phyloP scores from a whole-genome alignment of 768 basidiomycete genomes.

The Porphyrellus cyaneotinctus region DNA sequence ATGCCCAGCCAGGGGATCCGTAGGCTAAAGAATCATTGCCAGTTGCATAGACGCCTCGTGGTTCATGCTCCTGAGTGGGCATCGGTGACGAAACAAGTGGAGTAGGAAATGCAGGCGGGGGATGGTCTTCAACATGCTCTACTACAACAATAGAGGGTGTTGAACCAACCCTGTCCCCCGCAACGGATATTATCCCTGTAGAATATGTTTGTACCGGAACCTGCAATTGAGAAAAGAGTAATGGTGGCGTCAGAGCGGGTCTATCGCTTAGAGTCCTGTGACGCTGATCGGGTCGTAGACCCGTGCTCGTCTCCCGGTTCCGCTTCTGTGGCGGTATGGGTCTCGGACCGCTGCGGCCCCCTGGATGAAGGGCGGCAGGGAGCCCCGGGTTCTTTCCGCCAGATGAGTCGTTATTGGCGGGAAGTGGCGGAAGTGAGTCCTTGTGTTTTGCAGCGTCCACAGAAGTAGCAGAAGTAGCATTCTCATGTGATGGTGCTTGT shows the following conservation, averaged over 20 bases:
- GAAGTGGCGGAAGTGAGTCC: constrained; percentile 40
- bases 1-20: constrained; percentile 4
- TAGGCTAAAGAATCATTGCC: constrained; percentile 2
- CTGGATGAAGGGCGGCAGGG: constrained; percentile 44
- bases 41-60: background rate
- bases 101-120: constrained; percentile 3
- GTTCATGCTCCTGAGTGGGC: background rate
- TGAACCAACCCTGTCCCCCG: background rate
- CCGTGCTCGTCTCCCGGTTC: constrained; percentile 6
- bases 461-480: constrained; percentile 3
- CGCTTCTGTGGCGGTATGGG: constrained; percentile 18
- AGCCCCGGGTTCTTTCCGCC: constrained; percentile 23
- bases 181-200: background rate
- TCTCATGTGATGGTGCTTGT: constrained; percentile 2
- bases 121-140: constrained; percentile 1
- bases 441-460: constrained; percentile 16
- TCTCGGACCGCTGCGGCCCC: constrained; percentile 23
- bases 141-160: constrained; percentile 21
- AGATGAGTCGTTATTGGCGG: constrained; percentile 24
- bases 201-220: constrained; percentile 5
- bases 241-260: constrained; percentile 4
- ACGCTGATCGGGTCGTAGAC: constrained; percentile 3
- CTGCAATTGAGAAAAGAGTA: constrained; percentile 8
- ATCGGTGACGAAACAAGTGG: background rate
- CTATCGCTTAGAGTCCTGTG: constrained; percentile 13